Evolutionary conservation across 1,139 yeast genomes (phyloP), one percentile per base, ranked within the genome.

Genomic region (Zygotorulaspora mrakii): DNA sequence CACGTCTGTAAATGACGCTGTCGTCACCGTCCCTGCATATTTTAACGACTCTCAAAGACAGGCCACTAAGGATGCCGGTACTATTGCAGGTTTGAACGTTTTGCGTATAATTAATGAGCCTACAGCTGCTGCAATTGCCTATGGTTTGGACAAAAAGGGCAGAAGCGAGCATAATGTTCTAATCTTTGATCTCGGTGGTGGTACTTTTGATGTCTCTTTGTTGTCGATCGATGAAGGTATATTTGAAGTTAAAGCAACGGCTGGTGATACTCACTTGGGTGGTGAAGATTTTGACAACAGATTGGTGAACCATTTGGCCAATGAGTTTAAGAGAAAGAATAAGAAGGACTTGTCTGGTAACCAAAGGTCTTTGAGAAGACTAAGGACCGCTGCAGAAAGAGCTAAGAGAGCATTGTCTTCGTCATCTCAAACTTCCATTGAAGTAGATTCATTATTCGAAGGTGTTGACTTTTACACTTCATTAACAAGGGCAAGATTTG

Each of bases 31-130:
- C 43, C 97, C 97, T 43, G 97, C 97, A 42, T 89, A 89, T 71
- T 89, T 89, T 74, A 91, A 89, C 68, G 97, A 89, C 69, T 95
- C 97, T 45, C 97, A 89, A 73, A 83, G 96, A 74, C 96, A 89
- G 69, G 97, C 97, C 48, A 89, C 97, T 50, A 88, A 89, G 74
- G 96, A 88, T 67, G 96, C 97, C 40, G 97, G 96, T 73, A 76
- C 86, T 47, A 89, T 89, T 74, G 95, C 96, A 34, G 97, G 97
- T 57, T 77, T 89, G 63, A 87, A 85, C 60, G 95, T 89, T 45
- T 76, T 88, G 63, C 83, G 97, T 73, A 88, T 89, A 63, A 95
- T 89, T 55, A 89, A 89, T 67, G 97, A 89, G 74, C 97, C 97
- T 50, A 89, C 97, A 42, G 97, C 97, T 37, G 96, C 97, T 48